Conservation (phyloP, 176 grass and related monocot genomes). For the Urochloa ruziziensis region DNA sequence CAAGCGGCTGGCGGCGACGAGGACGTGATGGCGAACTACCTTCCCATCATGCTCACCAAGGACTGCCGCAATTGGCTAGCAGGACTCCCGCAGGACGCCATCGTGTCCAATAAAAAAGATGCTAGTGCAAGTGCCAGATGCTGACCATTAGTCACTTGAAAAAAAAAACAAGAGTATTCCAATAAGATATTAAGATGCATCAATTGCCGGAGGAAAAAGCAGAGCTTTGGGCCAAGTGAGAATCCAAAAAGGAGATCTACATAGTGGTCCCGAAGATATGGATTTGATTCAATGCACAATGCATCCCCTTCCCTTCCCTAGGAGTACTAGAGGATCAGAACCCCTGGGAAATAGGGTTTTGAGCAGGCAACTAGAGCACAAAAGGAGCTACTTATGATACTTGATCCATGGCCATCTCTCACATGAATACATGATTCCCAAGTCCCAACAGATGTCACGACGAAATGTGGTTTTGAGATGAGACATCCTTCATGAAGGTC, state of each 20-base stretch:
- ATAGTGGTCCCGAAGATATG: conserved; percentile 57
- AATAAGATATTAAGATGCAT: conserved; percentile 36
- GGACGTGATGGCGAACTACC: no score
- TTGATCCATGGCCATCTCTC: neutral
- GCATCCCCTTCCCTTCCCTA: conserved; percentile 13
- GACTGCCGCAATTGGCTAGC: no score
- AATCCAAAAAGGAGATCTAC: conserved; percentile 62
- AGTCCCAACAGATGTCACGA: neutral
- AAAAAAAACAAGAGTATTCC: conserved; percentile 9
- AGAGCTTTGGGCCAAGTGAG: conserved; percentile 37
- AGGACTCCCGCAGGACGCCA: no score
- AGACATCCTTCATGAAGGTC: neutral
- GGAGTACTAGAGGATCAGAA: conserved; percentile 7
- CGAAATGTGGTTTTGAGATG: neutral
- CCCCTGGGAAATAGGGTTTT: neutral
- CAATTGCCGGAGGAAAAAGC: conserved; percentile 29
- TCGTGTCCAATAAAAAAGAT: neutral
- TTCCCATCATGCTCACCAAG: no score
- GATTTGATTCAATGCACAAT: conserved; percentile 47
- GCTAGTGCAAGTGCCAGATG: neutral
- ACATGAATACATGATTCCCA: neutral
- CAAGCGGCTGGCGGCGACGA: no score
- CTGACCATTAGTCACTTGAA: neutral
- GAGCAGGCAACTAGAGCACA: neutral
- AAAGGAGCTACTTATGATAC: neutral